Conservation (phyloP, 495 filamentous ascomycete species). For the Lasiosphaeris hirsuta region DNA sequence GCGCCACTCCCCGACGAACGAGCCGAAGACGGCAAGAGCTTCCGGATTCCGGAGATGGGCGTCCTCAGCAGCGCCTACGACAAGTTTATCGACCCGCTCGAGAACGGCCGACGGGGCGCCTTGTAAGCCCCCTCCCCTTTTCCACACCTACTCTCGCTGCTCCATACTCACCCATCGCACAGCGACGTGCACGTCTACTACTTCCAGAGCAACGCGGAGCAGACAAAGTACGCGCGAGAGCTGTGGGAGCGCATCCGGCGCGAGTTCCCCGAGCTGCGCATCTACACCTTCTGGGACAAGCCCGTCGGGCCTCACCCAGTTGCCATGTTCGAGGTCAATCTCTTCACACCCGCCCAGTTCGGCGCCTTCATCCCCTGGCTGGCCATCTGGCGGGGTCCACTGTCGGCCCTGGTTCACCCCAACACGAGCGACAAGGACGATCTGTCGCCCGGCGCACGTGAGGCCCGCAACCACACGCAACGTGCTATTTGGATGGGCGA, state of each 20-base stretch:
- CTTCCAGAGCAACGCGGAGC: conserved; percentile 59
- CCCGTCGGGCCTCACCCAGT: conserved; percentile 80
- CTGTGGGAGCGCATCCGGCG: conserved; percentile 75
- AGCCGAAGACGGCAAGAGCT: conserved; percentile 64
- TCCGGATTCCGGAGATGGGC: conserved; percentile 56
- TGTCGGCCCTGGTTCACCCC: conserved; percentile 77
- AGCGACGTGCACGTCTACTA: conserved; percentile 83
- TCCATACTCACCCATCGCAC: background rate
- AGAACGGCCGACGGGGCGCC: conserved; percentile 56
- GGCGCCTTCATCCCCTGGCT: conserved; percentile 86
- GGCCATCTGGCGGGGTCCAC: conserved; percentile 74
- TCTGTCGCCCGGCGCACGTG: conserved; percentile 35
- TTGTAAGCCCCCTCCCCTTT: conserved; percentile 42
- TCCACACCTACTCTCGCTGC: background rate
- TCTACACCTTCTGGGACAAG: conserved; percentile 72
- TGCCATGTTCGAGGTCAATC: conserved; percentile 89
- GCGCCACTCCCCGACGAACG: conserved; percentile 61
- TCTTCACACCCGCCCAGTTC: conserved; percentile 82
- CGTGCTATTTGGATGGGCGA: conserved; percentile 85
- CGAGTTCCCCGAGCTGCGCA: conserved; percentile 84
- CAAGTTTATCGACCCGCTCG: conserved; percentile 59
- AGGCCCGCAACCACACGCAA: conserved; percentile 65
- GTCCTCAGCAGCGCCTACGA: conserved; percentile 61
- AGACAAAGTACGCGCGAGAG: conserved; percentile 62
- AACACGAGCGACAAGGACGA: conserved; percentile 56